Conservation (phyloP, 108 stramenopile species). For the Bacterosira constricta region DNA sequence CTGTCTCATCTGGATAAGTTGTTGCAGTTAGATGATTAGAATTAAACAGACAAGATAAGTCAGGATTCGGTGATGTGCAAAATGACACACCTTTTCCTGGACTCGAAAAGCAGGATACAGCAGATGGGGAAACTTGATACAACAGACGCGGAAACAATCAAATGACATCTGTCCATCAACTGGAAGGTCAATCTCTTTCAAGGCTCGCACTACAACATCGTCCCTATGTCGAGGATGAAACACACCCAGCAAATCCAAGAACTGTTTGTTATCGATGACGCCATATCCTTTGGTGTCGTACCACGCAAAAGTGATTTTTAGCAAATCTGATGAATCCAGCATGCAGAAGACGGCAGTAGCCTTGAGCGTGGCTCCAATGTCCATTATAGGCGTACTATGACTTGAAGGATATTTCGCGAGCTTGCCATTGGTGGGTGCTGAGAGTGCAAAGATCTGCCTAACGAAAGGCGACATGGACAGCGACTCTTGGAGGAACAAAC, state of each 20-base stretch:
- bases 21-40: neutral
- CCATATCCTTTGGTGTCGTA: constrained; percentile 40
- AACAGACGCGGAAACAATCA: constrained; percentile 1
- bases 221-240: constrained; percentile 40
- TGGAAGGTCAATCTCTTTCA: constrained; percentile 34
- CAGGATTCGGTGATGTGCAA: too few relatives aligned
- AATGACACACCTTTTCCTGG: constrained; percentile 21
- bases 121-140: constrained; percentile 25
- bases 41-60: neutral
- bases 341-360: constrained; percentile 43
- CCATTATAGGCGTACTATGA: constrained; percentile 16
- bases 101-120: constrained; percentile 47
- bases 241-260: constrained; percentile 20
- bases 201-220: constrained; percentile 10
- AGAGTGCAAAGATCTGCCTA: constrained; percentile 39
- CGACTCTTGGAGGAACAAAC: constrained; percentile 31
- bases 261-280: constrained; percentile 28
- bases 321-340: constrained; percentile 25
- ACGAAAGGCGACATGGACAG: constrained; percentile 31
- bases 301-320: constrained; percentile 35
- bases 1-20: constrained; percentile 28
- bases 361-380: constrained; percentile 47
- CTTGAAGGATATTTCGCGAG: neutral
- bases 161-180: constrained; percentile 28
- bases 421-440: constrained; percentile 1